phyloP scores from a whole-genome alignment of 2,329 filamentous ascomycete species.

The Magnaporthales sp. region DNA sequence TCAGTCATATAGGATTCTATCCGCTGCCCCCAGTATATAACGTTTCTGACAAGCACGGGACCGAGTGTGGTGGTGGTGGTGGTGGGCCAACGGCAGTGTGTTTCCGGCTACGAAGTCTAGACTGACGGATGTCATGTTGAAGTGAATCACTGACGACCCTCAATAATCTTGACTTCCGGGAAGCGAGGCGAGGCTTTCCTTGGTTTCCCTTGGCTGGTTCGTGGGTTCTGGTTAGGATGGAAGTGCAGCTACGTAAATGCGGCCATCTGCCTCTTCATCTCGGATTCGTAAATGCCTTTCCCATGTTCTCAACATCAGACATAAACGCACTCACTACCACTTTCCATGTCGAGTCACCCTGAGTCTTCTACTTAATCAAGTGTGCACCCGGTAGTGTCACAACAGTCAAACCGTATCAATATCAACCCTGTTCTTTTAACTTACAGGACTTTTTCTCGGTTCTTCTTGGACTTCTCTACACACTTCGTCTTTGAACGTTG shows the following conservation, averaged over 20 bases:
- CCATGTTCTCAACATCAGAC: background rate
- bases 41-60: background rate
- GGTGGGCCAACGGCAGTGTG: background rate
- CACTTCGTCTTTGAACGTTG: background rate
- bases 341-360: background rate
- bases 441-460: background rate
- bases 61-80: background rate
- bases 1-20: background rate
- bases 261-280: background rate
- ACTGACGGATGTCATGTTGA: background rate
- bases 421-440: background rate
- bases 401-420: background rate
- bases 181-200: background rate
- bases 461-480: background rate
- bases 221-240: background rate
- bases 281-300: background rate
- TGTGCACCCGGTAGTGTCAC: background rate
- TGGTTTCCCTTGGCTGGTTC: background rate
- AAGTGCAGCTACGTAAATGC: background rate
- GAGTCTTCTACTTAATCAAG: background rate
- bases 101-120: background rate
- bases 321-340: background rate
- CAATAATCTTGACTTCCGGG: background rate
- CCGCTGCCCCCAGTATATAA: background rate
- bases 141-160: background rate